Evolutionary conservation across 352 stramenopile species (phyloP).

Genomic region (Globisporangium echinulatum): DNA sequence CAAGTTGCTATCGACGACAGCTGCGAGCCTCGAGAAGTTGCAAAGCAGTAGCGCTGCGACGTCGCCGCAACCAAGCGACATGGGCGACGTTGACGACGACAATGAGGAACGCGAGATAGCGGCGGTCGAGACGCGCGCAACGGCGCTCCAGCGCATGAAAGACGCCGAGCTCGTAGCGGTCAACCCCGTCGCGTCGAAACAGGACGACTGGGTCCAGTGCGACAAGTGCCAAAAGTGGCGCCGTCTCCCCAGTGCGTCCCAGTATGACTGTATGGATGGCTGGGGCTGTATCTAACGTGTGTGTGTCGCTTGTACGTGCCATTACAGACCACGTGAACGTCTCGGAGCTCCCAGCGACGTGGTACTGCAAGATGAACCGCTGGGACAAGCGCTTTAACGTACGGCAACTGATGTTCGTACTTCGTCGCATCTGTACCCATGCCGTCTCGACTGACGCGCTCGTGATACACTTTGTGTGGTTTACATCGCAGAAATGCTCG

Average conservation of each 20-base stretch:
- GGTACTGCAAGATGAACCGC: conserved; percentile 86
- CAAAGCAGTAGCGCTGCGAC: background rate
- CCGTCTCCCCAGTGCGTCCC: conserved; percentile 58
- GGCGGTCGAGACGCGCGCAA: conserved; percentile 48
- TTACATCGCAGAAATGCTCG: conserved; percentile 58
- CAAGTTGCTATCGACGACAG: background rate
- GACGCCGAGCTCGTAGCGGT: conserved; percentile 30
- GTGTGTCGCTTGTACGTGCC: background rate
- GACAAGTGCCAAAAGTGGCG: conserved; percentile 85
- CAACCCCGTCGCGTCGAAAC: conserved; percentile 53
- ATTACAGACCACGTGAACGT: conserved; percentile 67
- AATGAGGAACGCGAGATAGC: conserved; percentile 18
- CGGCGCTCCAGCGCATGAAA: conserved; percentile 43
- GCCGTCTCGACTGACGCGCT: no score
- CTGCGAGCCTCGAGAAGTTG: conserved; percentile 17
- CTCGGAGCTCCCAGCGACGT: conserved; percentile 57
- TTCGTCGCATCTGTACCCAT: background rate
- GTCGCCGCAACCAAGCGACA: conserved; percentile 11
- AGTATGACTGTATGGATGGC: background rate
- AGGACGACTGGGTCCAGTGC: conserved; percentile 84
- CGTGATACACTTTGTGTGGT: background rate
- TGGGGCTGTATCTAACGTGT: background rate
- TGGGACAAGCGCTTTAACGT: conserved; percentile 80
- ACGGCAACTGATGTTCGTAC: conserved; percentile 7
- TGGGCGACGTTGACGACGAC: background rate